These are phyloP conservation scores for Hapsidospora chrysogenum DNA, from an alignment of 495 filamentous ascomycete species.

Conservation along the genomic window DNA sequence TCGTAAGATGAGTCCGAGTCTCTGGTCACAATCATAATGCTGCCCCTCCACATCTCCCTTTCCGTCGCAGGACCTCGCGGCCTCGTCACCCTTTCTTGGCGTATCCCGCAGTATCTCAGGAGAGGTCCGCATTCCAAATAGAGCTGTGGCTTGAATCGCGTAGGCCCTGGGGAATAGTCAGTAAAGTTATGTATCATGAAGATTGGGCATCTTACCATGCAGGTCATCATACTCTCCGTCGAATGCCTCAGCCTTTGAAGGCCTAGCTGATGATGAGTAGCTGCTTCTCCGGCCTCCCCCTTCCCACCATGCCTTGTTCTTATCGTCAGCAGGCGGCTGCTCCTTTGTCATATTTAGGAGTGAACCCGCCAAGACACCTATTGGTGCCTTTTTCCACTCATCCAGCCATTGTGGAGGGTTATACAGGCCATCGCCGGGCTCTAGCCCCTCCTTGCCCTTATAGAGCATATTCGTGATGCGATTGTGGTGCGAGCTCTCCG, in stretches of 20 bases:
- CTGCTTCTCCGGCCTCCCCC: slow-evolving; percentile 19
- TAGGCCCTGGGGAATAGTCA: too few species aligned
- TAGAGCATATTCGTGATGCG: slow-evolving; percentile 27
- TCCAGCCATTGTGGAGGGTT: slow-evolving; percentile 29
- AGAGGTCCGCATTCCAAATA: slow-evolving; percentile 83
- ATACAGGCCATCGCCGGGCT: slow-evolving; percentile 25
- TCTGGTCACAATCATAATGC: slow-evolving; percentile 80
- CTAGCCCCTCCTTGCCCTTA: slow-evolving; percentile 20
- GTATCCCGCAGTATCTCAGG: slow-evolving; percentile 74
- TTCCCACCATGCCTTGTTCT: slow-evolving; percentile 38
- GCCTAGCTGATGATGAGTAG: slow-evolving; percentile 18
- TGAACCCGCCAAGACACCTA: slow-evolving; percentile 30
- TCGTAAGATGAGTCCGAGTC: slow-evolving; percentile 71
- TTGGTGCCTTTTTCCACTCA: slow-evolving; percentile 40
- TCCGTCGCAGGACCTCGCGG: slow-evolving; percentile 21
- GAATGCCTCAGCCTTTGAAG: slow-evolving; percentile 24
- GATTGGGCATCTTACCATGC: too few species aligned
- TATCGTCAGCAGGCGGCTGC: slow-evolving; percentile 15
- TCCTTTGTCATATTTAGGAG: slow-evolving; percentile 29
- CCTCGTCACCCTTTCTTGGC: slow-evolving; percentile 27
- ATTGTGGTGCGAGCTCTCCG: slow-evolving; percentile 12
- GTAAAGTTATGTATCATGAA: too few species aligned
- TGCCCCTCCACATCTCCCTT: slow-evolving; percentile 81
- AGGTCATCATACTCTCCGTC: slow-evolving; percentile 33
- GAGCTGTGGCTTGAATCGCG: slow-evolving; percentile 64